Base-by-base conservation (phyloP, 169 alveolate genomes). In the Plasmodium vivax region DNA sequence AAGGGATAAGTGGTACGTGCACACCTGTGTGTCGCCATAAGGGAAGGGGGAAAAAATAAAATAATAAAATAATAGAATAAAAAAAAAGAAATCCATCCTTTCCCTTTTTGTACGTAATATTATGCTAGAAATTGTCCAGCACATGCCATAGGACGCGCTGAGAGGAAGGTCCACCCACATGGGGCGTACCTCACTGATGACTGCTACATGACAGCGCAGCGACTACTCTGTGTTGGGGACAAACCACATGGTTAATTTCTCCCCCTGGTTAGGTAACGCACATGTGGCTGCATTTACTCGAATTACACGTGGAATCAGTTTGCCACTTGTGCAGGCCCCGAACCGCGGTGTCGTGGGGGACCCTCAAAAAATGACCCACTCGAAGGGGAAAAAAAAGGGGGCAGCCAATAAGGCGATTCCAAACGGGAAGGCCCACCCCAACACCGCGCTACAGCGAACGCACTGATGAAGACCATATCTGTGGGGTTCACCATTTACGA, bases 401-500 rank as follows among this genome's bases (percentile, higher is more conserved):
- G 16, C 62, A 51, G 27, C 62, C 62, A 51, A 51, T 51, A 51
- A 51, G 62, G 62, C 7, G 19, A 51, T 51, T 51, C 62, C 62
- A 51, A 51, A 51, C 62, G 62, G 62, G 27, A 6, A 23, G 27
- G 23, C 27, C 8, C 23, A 16, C 23, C 62, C 62, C 23, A 51
- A 19, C 62, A 51, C 9, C 7, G 62, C 62, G 62, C 62, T 3
- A 68, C 38, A 68, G 7, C 36, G 1, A 68, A 54, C 71, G 71
- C 23, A n/a, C 82, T 38, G 43, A 96, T 96, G 98, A 96, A 95
- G 62, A 92, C 95, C 16, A 94, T 95, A 83, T 95, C 97, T 75
- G 98, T 97, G 74, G 97, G 98, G 84, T 97, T 96, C 85, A 97
- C 98, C 12, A 92, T 97, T 38, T 98, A 97, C 96, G 98, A 97